A percentile compares a stretch with the other conserved stretches of the same genome.
Conservation (phyloP, 1,139 yeast genomes). For the Pichia sp. region DNA sequence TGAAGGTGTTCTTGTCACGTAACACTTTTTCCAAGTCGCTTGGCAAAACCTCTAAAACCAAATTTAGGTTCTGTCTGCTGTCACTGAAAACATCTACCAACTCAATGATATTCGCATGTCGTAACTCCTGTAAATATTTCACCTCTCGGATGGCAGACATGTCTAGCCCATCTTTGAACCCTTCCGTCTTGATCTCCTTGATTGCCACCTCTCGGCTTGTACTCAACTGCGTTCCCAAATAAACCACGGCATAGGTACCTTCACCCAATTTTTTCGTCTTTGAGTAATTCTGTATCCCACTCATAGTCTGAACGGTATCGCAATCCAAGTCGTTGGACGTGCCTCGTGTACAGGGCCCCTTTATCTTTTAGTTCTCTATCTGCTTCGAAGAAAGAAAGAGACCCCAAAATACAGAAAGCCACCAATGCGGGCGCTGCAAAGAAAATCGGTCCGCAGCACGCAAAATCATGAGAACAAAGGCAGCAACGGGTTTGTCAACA, state of each 20-base stretch:
- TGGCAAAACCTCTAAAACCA: conserved; percentile 88
- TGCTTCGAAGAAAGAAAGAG: neutral
- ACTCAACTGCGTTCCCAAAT: conserved; percentile 64
- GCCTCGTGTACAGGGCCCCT: too few species aligned
- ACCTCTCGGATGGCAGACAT: conserved; percentile 97
- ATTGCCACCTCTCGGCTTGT: conserved; percentile 72
- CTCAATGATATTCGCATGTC: conserved; percentile 81
- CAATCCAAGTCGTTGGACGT: too few species aligned
- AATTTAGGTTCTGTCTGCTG: conserved; percentile 58
- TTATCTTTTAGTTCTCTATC: too few species aligned
- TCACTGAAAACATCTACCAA: conserved; percentile 81
- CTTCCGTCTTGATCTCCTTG: conserved; percentile 91
- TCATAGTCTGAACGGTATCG: too few species aligned
- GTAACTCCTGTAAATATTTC: conserved; percentile 82
- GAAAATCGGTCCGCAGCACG: neutral
- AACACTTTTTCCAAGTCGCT: conserved; percentile 87
- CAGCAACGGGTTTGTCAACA: neutral
- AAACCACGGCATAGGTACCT: conserved; percentile 98
- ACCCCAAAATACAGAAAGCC: neutral
- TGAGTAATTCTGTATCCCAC: conserved; percentile 22
- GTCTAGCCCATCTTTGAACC: conserved; percentile 92
- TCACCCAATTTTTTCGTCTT: conserved; percentile 89
- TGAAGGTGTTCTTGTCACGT: conserved; percentile 71
- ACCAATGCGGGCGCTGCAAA: neutral
- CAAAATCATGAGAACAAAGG: neutral